phyloP scores from a whole-genome alignment of 768 basidiomycete species.

The Boletellus emodensis region DNA sequence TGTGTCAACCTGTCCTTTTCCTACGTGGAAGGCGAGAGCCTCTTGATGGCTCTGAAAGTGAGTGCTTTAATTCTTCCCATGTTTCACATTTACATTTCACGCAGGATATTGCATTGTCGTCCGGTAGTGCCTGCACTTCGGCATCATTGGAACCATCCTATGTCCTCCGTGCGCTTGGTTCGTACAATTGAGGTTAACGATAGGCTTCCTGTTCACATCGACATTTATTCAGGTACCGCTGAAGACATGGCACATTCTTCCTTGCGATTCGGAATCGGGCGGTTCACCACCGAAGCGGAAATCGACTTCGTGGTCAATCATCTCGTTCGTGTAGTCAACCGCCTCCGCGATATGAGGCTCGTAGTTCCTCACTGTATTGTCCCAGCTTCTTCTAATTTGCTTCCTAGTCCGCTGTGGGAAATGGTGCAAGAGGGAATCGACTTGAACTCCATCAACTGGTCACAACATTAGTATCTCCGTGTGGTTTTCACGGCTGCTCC shows the following conservation, averaged over 20 bases:
- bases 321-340: slow-evolving; percentile 82
- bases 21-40: slow-evolving; percentile 95
- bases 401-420: slow-evolving; percentile 87
- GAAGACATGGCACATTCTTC: slow-evolving; percentile 99
- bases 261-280: slow-evolving; percentile 93
- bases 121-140: slow-evolving; percentile 97
- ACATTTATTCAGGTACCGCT: slow-evolving; percentile 61
- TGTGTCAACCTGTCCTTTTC: slow-evolving; percentile 95
- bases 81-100: slow-evolving; percentile 1
- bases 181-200: slow-evolving; percentile 11
- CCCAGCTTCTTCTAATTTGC: slow-evolving; percentile 7
- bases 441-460: slow-evolving; percentile 93
- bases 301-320: slow-evolving; percentile 90
- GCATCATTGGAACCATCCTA: slow-evolving; percentile 98
- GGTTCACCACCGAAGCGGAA: slow-evolving; percentile 97
- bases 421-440: slow-evolving; percentile 99
- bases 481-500: slow-evolving; percentile 7
- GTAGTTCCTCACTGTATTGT: slow-evolving; percentile 15
- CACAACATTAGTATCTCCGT: slow-evolving; percentile 45
- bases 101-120: slow-evolving; percentile 94
- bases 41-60: slow-evolving; percentile 97
- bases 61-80: slow-evolving; percentile 11
- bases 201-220: background rate
- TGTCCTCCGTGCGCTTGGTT: slow-evolving; percentile 91
- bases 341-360: slow-evolving; percentile 90